A percentile compares a stretch with the other conserved stretches of the same genome.
Evolutionary conservation across 2,329 filamentous ascomycete species (phyloP).

Genomic region (Sporothrix brunneoviolacea): DNA sequence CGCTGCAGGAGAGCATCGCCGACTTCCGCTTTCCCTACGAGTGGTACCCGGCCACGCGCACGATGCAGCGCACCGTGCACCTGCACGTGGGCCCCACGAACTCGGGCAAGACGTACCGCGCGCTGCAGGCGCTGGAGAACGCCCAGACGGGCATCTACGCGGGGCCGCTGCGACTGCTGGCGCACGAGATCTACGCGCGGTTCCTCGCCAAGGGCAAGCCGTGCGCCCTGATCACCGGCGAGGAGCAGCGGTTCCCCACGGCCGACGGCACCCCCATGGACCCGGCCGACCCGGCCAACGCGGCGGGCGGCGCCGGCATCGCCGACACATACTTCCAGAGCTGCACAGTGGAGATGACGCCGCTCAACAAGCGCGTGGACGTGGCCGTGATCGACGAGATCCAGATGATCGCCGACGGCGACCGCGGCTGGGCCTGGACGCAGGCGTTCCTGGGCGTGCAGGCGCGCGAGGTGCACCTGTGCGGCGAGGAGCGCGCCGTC

Average conservation of each 20-base stretch:
- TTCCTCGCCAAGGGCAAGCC: slow-evolving; percentile 69
- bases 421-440: slow-evolving; percentile 92
- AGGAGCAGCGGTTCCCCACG: slow-evolving; percentile 70
- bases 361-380: slow-evolving; percentile 55
- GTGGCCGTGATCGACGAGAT: slow-evolving; percentile 98
- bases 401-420: slow-evolving; percentile 80
- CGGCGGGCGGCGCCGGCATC: slow-evolving; percentile 4
- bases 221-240: slow-evolving; percentile 82
- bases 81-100: slow-evolving; percentile 96
- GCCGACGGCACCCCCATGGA: slow-evolving; percentile 20
- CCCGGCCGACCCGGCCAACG: not conserved
- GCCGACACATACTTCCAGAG: slow-evolving; percentile 59
- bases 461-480: slow-evolving; percentile 86
- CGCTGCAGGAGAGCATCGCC: slow-evolving; percentile 56
- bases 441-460: slow-evolving; percentile 80
- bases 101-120: slow-evolving; percentile 95
- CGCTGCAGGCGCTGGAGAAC: slow-evolving; percentile 74
- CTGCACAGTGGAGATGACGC: slow-evolving; percentile 89
- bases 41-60: slow-evolving; percentile 82
- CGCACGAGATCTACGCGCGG: slow-evolving; percentile 90
- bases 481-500: slow-evolving; percentile 79
- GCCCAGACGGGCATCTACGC: slow-evolving; percentile 78
- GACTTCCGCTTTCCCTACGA: slow-evolving; percentile 85
- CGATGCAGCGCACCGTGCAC: slow-evolving; percentile 75
- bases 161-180: slow-evolving; percentile 79